Evolutionary conservation across 352 stramenopile genomes (phyloP).

Genomic region (Thalassiosira delicatula): DNA sequence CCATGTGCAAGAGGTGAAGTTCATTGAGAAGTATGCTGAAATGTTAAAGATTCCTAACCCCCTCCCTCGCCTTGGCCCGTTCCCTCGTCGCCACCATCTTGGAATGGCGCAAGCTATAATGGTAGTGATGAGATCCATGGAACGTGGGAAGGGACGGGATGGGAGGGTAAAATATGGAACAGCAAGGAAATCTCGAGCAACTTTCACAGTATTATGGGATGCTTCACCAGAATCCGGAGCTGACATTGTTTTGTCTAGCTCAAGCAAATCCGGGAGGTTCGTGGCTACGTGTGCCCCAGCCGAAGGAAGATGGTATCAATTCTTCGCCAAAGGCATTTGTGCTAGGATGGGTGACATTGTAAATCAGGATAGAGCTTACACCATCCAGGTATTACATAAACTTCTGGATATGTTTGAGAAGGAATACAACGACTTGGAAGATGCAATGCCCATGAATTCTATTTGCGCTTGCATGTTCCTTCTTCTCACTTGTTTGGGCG

Average conservation of each 20-base stretch:
- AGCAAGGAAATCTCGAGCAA: conserved; percentile 2
- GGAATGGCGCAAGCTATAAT: conserved; percentile 33
- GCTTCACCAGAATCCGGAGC: neutral
- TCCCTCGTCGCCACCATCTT: neutral
- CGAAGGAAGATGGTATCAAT: conserved; percentile 17
- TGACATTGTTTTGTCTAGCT: conserved; percentile 25
- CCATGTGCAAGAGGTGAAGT: conserved; percentile 21
- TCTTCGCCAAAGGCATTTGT: neutral
- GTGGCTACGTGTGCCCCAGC: neutral
- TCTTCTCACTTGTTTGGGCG: conserved; percentile 26
- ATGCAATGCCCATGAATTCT: no score
- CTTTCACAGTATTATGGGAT: conserved; percentile 25
- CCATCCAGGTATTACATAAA: conserved; percentile 27
- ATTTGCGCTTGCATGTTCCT: conserved; percentile 13
- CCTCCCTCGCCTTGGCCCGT: conserved; percentile 11
- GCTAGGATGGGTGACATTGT: conserved; percentile 36
- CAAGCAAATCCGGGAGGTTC: neutral
- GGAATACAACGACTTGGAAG: no score
- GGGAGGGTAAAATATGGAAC: conserved; percentile 2
- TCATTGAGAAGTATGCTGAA: neutral
- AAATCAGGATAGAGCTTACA: conserved; percentile 38
- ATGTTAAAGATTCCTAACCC: neutral
- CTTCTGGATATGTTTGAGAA: conserved; percentile 32
- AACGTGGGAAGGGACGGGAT: conserved; percentile 8
- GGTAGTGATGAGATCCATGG: conserved; percentile 22